These are phyloP conservation scores for Chenopodium formosanum DNA, from an alignment of 148 eudicot genomes.

Conservation along the genomic window DNA sequence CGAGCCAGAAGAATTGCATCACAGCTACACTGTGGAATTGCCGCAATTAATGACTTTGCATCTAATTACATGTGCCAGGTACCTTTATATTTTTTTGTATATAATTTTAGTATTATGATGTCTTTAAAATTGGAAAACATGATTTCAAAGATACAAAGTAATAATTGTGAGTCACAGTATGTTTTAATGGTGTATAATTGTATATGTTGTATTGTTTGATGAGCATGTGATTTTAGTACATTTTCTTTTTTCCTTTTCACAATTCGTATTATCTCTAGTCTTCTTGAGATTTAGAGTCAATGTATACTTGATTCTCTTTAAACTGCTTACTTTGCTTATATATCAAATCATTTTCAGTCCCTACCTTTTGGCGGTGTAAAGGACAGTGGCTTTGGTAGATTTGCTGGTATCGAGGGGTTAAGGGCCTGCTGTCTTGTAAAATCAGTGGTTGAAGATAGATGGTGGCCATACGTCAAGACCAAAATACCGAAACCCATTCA, in stretches of 20 bases:
- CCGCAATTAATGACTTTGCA: slow-evolving; percentile 94
- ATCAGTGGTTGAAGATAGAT: slow-evolving; percentile 91
- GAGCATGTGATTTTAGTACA: background rate
- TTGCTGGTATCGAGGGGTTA: slow-evolving; percentile 94
- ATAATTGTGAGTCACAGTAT: background rate
- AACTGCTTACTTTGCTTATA: background rate
- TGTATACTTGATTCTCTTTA: background rate
- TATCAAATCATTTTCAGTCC: slow-evolving; percentile 47
- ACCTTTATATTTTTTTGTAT: slow-evolving; percentile 4
- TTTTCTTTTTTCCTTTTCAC: too few species aligned
- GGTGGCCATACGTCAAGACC: slow-evolving; percentile 94
- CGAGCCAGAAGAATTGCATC: slow-evolving; percentile 80
- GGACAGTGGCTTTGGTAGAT: slow-evolving; percentile 96
- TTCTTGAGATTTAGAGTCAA: background rate
- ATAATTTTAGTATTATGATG: background rate
- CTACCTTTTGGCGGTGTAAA: slow-evolving; percentile 97
- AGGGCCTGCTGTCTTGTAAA: slow-evolving; percentile 95
- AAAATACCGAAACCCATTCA: slow-evolving; percentile 92
- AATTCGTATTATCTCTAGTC: background rate
- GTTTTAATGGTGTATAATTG: background rate
- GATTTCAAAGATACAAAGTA: background rate
- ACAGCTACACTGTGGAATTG: slow-evolving; percentile 84
- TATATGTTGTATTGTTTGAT: background rate
- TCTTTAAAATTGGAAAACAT: background rate
- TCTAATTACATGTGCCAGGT: slow-evolving; percentile 98